A percentile compares a stretch with the other conserved stretches of the same genome.
These are phyloP conservation scores for Diplogelasinospora grovesii DNA, from an alignment of 495 filamentous ascomycete species.

Conservation along the genomic window DNA sequence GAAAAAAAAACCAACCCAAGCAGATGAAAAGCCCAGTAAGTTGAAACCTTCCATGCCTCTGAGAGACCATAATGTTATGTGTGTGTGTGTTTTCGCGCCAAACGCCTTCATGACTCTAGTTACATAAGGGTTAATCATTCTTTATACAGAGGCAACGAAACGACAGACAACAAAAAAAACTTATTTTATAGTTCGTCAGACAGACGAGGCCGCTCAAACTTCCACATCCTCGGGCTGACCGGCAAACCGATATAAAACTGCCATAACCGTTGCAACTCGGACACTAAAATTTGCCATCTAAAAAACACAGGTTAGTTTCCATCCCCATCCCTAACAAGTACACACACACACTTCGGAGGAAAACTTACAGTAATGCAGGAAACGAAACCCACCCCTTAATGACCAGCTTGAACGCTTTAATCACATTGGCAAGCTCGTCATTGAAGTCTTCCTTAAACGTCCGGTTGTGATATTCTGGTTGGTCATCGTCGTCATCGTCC, in stretches of 20 bases:
- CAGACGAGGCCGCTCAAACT: conserved; percentile 45
- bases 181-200: conserved; percentile 44
- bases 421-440: conserved; percentile 57
- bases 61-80: no score
- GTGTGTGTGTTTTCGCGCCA: no score
- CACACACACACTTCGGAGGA: no score
- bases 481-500: conserved; percentile 39
- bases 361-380: conserved; percentile 65
- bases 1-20: no score
- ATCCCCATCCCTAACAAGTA: no score
- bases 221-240: conserved; percentile 62
- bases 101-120: no score
- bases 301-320: conserved; percentile 14
- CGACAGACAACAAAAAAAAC: conserved; percentile 1
- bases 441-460: conserved; percentile 52
- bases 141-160: no score
- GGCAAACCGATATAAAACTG: conserved; percentile 75
- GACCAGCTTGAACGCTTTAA: conserved; percentile 56
- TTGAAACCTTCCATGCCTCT: no score
- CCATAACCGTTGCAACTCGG: conserved; percentile 60
- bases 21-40: no score
- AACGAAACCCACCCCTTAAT: conserved; percentile 61
- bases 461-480: conserved; percentile 15
- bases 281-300: conserved; percentile 54
- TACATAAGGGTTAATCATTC: no score